phyloP scores from a whole-genome alignment of 2,329 filamentous ascomycete genomes.

The Cytospora mali region DNA sequence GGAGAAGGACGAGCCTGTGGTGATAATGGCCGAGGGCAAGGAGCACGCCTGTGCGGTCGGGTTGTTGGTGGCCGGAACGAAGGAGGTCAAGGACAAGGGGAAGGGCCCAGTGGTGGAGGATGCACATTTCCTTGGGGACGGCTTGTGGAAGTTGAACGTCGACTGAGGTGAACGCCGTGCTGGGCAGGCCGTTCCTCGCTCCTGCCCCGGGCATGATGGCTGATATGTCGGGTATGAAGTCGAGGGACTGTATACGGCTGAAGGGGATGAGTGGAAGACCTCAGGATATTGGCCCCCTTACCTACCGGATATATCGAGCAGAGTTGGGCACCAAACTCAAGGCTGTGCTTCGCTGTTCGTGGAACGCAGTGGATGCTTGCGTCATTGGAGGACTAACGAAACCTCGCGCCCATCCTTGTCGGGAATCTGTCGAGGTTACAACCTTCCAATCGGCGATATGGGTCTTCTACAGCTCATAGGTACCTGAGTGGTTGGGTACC shows the following conservation, averaged over 20 bases:
- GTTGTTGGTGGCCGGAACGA: conserved; percentile 78
- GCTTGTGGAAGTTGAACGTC: conserved; percentile 74
- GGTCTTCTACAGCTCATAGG: background rate
- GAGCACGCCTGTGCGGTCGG: conserved; percentile 88
- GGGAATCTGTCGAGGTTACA: background rate
- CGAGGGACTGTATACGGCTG: background rate
- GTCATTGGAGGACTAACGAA: background rate
- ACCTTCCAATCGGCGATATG: background rate
- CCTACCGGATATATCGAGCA: background rate
- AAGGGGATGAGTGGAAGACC: no score
- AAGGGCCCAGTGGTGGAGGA: conserved; percentile 95
- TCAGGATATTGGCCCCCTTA: no score
- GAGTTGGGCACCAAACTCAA: background rate
- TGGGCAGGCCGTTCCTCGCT: background rate
- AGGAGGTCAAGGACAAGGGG: conserved; percentile 90
- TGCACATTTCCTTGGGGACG: conserved; percentile 92
- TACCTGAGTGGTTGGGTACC: background rate
- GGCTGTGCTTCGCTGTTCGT: background rate
- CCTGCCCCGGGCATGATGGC: background rate
- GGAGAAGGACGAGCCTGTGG: conserved; percentile 79
- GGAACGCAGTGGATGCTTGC: no score
- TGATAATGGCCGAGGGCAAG: conserved; percentile 92
- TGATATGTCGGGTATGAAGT: background rate
- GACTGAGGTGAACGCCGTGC: conserved; percentile 42
- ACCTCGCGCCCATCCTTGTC: background rate